Percentiles rank a stretch among this genome's conserved stretches.
Evolutionary conservation across 2,329 filamentous ascomycete genomes (phyloP).

Genomic region (Neodidymelliopsis sp.): DNA sequence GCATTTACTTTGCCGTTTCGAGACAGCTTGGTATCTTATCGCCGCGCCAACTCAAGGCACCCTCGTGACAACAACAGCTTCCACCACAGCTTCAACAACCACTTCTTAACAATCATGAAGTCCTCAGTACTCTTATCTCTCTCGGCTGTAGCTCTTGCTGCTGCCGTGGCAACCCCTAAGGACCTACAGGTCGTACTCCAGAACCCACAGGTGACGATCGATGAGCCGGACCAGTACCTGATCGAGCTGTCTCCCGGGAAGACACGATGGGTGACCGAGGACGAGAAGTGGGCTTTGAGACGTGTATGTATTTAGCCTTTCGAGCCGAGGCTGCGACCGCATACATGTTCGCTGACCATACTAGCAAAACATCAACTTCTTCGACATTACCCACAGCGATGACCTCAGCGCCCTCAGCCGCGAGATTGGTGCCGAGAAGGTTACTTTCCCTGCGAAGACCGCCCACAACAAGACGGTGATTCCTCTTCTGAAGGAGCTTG

Average conservation of each 20-base stretch:
- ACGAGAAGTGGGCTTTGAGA: slow-evolving; percentile 92
- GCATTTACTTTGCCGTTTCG: background rate
- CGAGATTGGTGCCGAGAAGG: slow-evolving; percentile 48
- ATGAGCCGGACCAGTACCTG: slow-evolving; percentile 56
- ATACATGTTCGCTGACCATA: background rate
- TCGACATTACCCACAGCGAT: slow-evolving; percentile 85
- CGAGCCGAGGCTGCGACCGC: too few relatives aligned
- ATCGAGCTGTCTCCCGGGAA: slow-evolving; percentile 87
- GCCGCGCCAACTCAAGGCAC: slow-evolving; percentile 31
- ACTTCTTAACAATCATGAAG: slow-evolving; percentile 37
- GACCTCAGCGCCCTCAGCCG: slow-evolving; percentile 63
- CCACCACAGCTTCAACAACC: slow-evolving; percentile 8
- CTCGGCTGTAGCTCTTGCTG: slow-evolving; percentile 38
- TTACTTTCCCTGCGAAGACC: slow-evolving; percentile 72
- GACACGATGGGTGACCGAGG: slow-evolving; percentile 87
- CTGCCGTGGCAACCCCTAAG: slow-evolving; percentile 37
- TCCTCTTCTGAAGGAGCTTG: slow-evolving; percentile 71
- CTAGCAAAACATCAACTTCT: slow-evolving; percentile 85
- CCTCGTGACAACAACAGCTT: slow-evolving; percentile 7
- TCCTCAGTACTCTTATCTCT: slow-evolving; percentile 44
- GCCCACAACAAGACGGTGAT: slow-evolving; percentile 70
- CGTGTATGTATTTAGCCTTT: slow-evolving; percentile 63
- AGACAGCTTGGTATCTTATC: slow-evolving; percentile 28
- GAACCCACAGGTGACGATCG: slow-evolving; percentile 35
- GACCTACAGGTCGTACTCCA: slow-evolving; percentile 40